Evolutionary conservation across 2,329 filamentous ascomycete genomes (phyloP), one percentile per base, ranked within the genome.

Genomic region (Botrytis medusae): DNA sequence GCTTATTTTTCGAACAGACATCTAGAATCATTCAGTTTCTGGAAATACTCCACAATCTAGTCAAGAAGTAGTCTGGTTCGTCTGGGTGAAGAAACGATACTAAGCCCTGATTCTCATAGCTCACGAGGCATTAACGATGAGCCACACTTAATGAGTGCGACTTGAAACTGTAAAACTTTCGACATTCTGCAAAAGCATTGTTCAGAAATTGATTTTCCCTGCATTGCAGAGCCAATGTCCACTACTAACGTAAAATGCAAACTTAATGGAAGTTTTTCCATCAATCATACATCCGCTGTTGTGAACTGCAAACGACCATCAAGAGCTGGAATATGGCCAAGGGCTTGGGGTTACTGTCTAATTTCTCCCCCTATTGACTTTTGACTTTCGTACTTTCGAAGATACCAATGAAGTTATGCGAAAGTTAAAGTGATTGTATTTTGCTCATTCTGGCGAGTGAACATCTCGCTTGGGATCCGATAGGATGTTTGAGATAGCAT

Each of bases 401-500:
- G 2, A n/a, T 7, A 62, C 25, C 2, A n/a, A 4, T n/a, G 12
- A 25, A 16, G 7, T n/a, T 18, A 40, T 18, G 18, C 12, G 14
- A 14, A 42, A 62, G 25, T 62, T 20, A n/a, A 62, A 42, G 3
- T 18, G 18, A 40, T 62, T 40, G 14, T 9, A 62, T 42, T 40
- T 0, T n/a, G 3, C 5, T n/a, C 1, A 25, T 34, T 60, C 3
- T n/a, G 1, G 34, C 7, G 32, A 40, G 7, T 4, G 37, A 12
- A 20, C 4, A n/a, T 62, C 14, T 29, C 6, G 25, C 37, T 62
- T 37, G 60, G 9, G 3, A 7, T 62, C 60, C 5, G 20, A 54
- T n/a, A 54, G 12, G 25, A 6, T n/a, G 25, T 6, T 51, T 51
- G 25, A 12, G 25, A 51, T 51, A n/a, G 48, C 25, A n/a, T n/a